Conservation (phyloP, 352 stramenopile genomes). For the Phytophthora multivora region DNA sequence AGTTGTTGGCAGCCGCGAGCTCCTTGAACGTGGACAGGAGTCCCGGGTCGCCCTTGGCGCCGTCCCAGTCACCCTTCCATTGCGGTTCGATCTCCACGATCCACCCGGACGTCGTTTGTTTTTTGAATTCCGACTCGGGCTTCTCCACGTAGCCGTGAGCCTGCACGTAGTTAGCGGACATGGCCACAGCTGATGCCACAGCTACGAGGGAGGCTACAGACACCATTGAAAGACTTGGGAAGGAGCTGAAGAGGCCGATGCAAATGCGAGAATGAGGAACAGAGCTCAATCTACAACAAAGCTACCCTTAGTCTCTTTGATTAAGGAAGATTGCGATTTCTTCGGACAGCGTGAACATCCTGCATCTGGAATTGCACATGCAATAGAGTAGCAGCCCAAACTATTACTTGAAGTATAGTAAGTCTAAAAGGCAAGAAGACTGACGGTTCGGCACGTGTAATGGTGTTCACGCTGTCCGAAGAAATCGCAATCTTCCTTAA, state of each 20-base stretch:
- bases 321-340: neutral
- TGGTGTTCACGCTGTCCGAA: constrained; percentile 1
- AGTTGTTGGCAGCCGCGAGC: constrained; percentile 25
- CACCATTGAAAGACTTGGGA: constrained; percentile 1
- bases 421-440: too few relatives aligned
- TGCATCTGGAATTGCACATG: constrained; percentile 1
- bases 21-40: too few relatives aligned
- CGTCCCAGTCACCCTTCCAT: constrained; percentile 37
- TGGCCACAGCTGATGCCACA: neutral
- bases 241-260: neutral
- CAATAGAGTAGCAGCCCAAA: neutral
- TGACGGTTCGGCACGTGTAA: too few relatives aligned
- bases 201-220: constrained; percentile 9
- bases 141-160: constrained; percentile 35
- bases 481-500: neutral
- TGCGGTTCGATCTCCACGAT: constrained; percentile 42
- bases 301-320: too few relatives aligned
- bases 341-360: neutral
- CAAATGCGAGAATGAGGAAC: constrained; percentile 18
- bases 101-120: constrained; percentile 31
- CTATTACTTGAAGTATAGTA: too few relatives aligned
- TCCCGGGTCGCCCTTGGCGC: constrained; percentile 12
- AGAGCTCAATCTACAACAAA: too few relatives aligned
- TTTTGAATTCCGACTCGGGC: constrained; percentile 33
- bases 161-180: constrained; percentile 10